Conservation (phyloP, 2,329 filamentous ascomycete species). For the Dactylonectria estremocensis region DNA sequence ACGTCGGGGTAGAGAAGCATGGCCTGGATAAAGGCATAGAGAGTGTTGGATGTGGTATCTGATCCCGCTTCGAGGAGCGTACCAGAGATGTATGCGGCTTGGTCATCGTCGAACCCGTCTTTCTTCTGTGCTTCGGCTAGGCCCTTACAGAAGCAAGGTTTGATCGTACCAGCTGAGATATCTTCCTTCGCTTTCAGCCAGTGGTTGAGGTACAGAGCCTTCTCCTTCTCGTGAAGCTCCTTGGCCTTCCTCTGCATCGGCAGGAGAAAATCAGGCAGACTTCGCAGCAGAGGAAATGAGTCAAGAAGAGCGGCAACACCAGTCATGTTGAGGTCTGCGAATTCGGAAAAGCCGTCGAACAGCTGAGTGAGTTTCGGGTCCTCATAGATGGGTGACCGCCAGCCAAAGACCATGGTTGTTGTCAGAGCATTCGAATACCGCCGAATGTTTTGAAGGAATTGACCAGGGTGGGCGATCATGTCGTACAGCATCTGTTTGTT, state of each 20-base stretch:
- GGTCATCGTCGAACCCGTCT: neutral
- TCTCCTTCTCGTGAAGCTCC: constrained; percentile 14
- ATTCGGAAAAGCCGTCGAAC: neutral
- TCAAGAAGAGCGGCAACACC: constrained; percentile 14
- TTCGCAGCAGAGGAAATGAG: neutral
- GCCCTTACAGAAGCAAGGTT: constrained; percentile 42
- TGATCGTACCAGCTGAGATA: constrained; percentile 39
- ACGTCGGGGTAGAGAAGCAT: constrained; percentile 61
- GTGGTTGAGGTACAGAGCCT: constrained; percentile 14
- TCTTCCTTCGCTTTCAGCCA: constrained; percentile 17
- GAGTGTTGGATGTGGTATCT: constrained; percentile 49
- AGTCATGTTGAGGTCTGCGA: neutral
- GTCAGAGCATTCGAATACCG: constrained; percentile 23
- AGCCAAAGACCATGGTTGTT: constrained; percentile 18
- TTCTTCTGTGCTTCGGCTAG: constrained; percentile 4
- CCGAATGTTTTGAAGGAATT: constrained; percentile 5
- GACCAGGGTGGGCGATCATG: neutral
- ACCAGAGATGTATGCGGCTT: constrained; percentile 49
- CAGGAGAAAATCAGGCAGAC: constrained; percentile 10
- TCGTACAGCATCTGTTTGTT: constrained; percentile 18
- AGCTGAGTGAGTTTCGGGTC: constrained; percentile 12
- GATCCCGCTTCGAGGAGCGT: constrained; percentile 52
- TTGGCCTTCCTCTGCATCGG: constrained; percentile 11
- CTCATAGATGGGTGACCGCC: neutral
- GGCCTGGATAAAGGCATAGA: constrained; percentile 58